Base-by-base conservation (phyloP, 495 filamentous ascomycete species). In the Bathelium albidoporum region DNA sequence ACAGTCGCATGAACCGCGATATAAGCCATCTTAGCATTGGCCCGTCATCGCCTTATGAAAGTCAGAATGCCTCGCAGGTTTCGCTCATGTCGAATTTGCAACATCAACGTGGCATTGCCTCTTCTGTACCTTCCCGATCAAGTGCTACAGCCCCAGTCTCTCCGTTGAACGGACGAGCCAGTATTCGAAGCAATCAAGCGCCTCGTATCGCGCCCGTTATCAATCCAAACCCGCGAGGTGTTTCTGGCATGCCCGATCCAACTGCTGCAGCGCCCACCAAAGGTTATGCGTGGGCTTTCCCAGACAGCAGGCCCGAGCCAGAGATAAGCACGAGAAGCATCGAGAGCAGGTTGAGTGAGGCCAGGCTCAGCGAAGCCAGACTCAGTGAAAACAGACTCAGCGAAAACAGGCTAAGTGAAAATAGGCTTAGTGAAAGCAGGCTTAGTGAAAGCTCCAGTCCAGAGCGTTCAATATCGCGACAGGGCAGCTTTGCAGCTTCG, bases 251-350 rank as follows among this genome's bases (percentile, higher is more conserved):
- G 66, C 75, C 75, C 11, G 73, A 77, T 71, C 75, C 75, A 7
- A 76, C 69, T 53, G 75, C 75, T 55, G 67, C 74, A 14, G 66
- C 69, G 18, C 75, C 75, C 11, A 77, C 75, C 2, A 73, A 74
- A 61, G 75, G 75, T 68, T 75, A 66, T 62, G 70, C 75, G 16
- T 77, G 75, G 75, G 75, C 75, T 65, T 77, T 77, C 59, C 75
- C 75, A 9, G 75, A 71, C 59, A 60, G 12, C 10, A 12, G 24
- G 29, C 49, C 20, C 24, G 22, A 20, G 7, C 5, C 49, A 55
- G 49, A 55, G 5, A 5, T 16, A 20, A 3, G 0, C 9, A 24
- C 49, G 29, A 20, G 20, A 7, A 12, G 9, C 7, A 7, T 11
- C 5, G 9, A 55, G 12, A 12, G 9, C 5, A 55, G 9, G 0